Evolutionary conservation across 352 stramenopile species (phyloP), one percentile per base, ranked within the genome.

Genomic region (Phytophthora capsici): DNA sequence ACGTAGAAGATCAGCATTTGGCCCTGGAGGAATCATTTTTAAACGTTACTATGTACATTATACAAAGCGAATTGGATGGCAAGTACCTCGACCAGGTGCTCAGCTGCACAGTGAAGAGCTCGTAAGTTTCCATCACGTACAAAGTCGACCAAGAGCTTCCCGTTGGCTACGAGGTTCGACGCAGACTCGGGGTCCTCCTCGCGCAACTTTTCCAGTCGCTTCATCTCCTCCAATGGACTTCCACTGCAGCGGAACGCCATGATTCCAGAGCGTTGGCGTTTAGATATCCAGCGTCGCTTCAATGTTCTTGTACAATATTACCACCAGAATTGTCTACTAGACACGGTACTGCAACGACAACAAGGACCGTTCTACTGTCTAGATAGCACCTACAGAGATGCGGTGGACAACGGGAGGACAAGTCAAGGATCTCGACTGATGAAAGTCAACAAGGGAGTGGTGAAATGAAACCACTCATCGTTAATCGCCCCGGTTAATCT

Each of bases 1-100:
- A 59, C 66, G 55, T 91, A 87, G 57, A 90, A 93, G 20, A 84
- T 63, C 44, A 90, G 54, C 34, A 87, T 66, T 48, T 80, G 75
- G 8, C 75, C 63, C 71, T 89, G 41, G 14, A 53, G 8, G 14
- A 34, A 14, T 34, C 28, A 34, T 28, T n/a, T n/a, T 30, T 28
- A 8, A 34, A 34, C 7, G 28, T 34, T 34, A n/a, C n/a, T n/a
- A n/a, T n/a, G n/a, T n/a, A n/a, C n/a, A n/a, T n/a, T n/a, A n/a
- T n/a, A 12, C 54, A 4, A 30, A 30, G 17, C 14, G 4, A 32
- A 32, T 2, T 8, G 8, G 12, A 32, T 38, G 16, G 6, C 12
- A 25, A 6, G 14, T 40, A 86, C 78, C 76, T 82, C 77, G 1
- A 74, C 45, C n/a, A 90, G 74, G 45, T 86, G 69, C 17, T 80